A percentile compares a stretch with the other conserved stretches of the same genome.
Conservation (phyloP, 2,329 filamentous ascomycete genomes). For the Knoxdaviesia proteae region DNA sequence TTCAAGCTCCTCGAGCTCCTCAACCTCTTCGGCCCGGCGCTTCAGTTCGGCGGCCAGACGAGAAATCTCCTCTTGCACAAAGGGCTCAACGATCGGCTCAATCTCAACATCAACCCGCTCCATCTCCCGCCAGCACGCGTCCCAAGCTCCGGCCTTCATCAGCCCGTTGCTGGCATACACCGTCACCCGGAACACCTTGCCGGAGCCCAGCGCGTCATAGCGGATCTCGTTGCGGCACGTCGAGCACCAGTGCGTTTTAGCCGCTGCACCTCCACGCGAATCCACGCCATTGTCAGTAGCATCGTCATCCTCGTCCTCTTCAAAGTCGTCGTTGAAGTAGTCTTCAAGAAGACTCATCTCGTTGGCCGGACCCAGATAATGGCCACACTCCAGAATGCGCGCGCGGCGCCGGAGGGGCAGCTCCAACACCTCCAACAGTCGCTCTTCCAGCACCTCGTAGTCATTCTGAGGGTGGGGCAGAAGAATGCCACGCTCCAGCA, state of each 20-base stretch:
- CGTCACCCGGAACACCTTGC: conserved; percentile 54
- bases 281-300: background rate
- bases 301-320: conserved; percentile 19
- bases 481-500: conserved; percentile 52
- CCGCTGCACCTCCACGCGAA: conserved; percentile 1
- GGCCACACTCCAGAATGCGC: conserved; percentile 53
- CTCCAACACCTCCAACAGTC: conserved; percentile 54
- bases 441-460: conserved; percentile 61
- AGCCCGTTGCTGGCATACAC: conserved; percentile 89
- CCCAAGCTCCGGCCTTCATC: conserved; percentile 83
- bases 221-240: conserved; percentile 34
- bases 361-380: conserved; percentile 46
- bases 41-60: conserved; percentile 26
- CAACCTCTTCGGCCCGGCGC: conserved; percentile 14
- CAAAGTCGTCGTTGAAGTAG: conserved; percentile 21
- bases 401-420: conserved; percentile 43
- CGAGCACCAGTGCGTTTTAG: conserved; percentile 31
- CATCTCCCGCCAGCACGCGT: conserved; percentile 92
- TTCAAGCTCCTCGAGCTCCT: conserved; percentile 11
- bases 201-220: conserved; percentile 28
- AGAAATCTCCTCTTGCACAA: conserved; percentile 38
- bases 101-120: conserved; percentile 94
- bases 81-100: conserved; percentile 45
- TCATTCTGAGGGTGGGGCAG: conserved; percentile 62
- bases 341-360: conserved; percentile 18